Evolutionary conservation across 148 eudicot species (phyloP).

Genomic region (Diospyros lotus): DNA sequence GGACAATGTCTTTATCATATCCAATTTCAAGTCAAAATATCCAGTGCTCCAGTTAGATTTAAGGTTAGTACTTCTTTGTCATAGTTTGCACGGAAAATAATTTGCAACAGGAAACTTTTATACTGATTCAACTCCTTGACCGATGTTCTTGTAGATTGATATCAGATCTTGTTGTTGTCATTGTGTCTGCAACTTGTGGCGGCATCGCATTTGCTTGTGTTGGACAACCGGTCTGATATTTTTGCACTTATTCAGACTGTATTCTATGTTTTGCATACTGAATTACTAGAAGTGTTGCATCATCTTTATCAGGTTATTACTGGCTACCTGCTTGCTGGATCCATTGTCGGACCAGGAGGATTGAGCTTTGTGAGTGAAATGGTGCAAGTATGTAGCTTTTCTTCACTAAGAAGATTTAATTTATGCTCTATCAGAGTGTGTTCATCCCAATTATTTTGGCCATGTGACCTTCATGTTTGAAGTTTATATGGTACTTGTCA

Average conservation of each 20-base stretch:
- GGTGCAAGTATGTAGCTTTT: conserved; percentile 69
- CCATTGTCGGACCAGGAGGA: conserved; percentile 87
- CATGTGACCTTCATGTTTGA: neutral
- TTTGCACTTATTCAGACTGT: neutral
- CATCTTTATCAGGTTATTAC: conserved; percentile 61
- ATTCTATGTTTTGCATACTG: neutral
- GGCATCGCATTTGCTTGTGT: conserved; percentile 97
- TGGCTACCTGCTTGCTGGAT: conserved; percentile 88
- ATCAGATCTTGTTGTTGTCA: conserved; percentile 85
- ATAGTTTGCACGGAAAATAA: neutral
- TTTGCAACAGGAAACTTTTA: neutral
- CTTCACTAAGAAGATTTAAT: conserved; percentile 13
- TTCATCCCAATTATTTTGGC: neutral
- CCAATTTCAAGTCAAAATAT: conserved; percentile 83
- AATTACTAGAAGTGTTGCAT: neutral
- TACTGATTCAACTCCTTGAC: conserved; percentile 7
- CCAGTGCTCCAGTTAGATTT: conserved; percentile 86
- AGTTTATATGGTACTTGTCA: neutral
- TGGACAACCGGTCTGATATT: conserved; percentile 76
- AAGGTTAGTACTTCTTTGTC: conserved; percentile 34
- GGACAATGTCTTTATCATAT: conserved; percentile 90
- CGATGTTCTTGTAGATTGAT: conserved; percentile 54
- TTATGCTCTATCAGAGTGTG: neutral
- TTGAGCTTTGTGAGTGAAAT: conserved; percentile 81
- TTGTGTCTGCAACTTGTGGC: conserved; percentile 95